These are phyloP conservation scores for Saccharomyces hybrid DNA, from an alignment of 1,139 yeast species.

Conservation along the genomic window DNA sequence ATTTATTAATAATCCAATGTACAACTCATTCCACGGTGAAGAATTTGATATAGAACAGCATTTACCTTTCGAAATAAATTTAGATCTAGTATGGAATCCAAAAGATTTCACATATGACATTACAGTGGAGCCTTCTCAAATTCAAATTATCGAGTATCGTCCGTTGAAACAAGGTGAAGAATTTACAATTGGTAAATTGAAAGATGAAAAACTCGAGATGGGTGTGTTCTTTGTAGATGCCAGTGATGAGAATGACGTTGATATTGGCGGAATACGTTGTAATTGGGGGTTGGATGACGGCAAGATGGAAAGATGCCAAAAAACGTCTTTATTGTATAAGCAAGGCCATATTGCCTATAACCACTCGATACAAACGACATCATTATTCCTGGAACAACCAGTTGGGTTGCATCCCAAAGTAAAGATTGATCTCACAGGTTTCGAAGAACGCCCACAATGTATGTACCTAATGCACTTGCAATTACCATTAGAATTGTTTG, in stretches of 20 bases:
- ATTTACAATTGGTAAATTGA: slow-evolving; percentile 6
- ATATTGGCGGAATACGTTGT: slow-evolving; percentile 27
- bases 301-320: slow-evolving; percentile 22
- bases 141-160: slow-evolving; percentile 20
- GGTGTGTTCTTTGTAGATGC: slow-evolving; percentile 26
- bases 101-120: slow-evolving; percentile 21
- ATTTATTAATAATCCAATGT: slow-evolving; percentile 12
- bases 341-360: slow-evolving; percentile 13
- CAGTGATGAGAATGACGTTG: slow-evolving; percentile 19
- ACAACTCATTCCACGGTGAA: slow-evolving; percentile 12
- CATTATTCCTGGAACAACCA: slow-evolving; percentile 31
- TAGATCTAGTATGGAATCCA: slow-evolving; percentile 10
- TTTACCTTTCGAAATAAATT: slow-evolving; percentile 6
- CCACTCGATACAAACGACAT: not conserved
- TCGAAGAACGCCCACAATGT: slow-evolving; percentile 17
- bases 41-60: slow-evolving; percentile 7
- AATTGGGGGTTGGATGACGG: slow-evolving; percentile 16
- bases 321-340: slow-evolving; percentile 24
- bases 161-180: slow-evolving; percentile 5
- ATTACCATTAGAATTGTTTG: slow-evolving; percentile 31
- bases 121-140: slow-evolving; percentile 4
- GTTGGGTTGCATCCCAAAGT: slow-evolving; percentile 42
- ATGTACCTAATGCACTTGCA: slow-evolving; percentile 30
- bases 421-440: slow-evolving; percentile 14
- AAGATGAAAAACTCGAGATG: slow-evolving; percentile 17